Evolutionary conservation across 106 monocot genomes (phyloP), one percentile per base, ranked within the genome.

Genomic region (Allium fistulosum): DNA sequence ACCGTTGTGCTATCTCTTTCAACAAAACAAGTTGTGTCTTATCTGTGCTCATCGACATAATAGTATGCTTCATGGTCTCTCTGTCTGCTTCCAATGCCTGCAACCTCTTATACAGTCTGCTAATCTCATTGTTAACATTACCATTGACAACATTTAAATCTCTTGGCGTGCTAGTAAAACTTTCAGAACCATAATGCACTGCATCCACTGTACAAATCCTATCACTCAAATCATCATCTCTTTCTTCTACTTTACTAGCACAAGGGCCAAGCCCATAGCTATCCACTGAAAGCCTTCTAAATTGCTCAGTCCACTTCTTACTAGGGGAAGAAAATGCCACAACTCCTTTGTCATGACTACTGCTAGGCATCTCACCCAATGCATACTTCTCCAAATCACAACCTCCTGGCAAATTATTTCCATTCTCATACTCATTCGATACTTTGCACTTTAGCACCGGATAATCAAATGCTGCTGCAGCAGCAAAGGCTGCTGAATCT

Each of bases 191-290:
- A 22, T 49, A 60, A 22, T 83, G 80, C 51, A 80, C 80, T 7
- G 74, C 70, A 60, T 87, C 87, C 58, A 87, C 48, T 7, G 83
- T 83, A 46, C 72, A 87, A 4, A 87, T 75, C 57, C 83, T 71
- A 53, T 80, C 83, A 17, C 75, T 75, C 46, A 62, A 48, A 52
- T 77, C 83, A 61, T 76, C 78, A 10, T 26, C 37, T 11, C 69
- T 74, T 51, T 71, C 78, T 48, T 62, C 70, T 46, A 61, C 77
- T 22, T 68, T 56, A 13, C 18, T 70, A 57, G 52, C 59, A 0
- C 4, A 16, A 4, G 28, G n/a, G 7, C 53, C 15, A 51, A 14
- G 46, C 11, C 22, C 18, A 15, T 18, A 49, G 7, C 50, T 51
- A 6, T 51, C 50, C 67, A 51, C 17, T 11, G 9, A 15, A 2